phyloP scores from a whole-genome alignment of 2,329 filamentous ascomycete species.

The Scedosporium dehoogii region DNA sequence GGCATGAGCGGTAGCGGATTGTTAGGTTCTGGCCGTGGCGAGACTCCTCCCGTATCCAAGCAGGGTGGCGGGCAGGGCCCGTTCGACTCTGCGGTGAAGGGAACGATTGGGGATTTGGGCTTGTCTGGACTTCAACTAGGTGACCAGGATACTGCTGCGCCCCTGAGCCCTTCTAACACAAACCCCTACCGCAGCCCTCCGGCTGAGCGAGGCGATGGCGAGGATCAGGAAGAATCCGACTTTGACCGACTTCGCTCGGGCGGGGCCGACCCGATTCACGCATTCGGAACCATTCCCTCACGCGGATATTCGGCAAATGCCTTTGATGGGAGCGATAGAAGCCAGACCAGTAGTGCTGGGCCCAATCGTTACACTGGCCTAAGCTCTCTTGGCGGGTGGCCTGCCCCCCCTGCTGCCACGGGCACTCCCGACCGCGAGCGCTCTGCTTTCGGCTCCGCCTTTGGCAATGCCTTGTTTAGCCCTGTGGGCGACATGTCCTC shows the following conservation, averaged over 20 bases:
- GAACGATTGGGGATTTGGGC: slow-evolving; percentile 47
- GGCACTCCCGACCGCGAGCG: slow-evolving; percentile 60
- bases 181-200: slow-evolving; percentile 93
- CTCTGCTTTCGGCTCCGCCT: slow-evolving; percentile 44
- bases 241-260: slow-evolving; percentile 37
- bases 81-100: slow-evolving; percentile 39
- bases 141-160: slow-evolving; percentile 39
- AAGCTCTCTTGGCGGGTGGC: slow-evolving; percentile 53
- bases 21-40: slow-evolving; percentile 66
- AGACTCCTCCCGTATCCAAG: slow-evolving; percentile 34
- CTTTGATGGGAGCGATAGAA: slow-evolving; percentile 73
- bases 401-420: slow-evolving; percentile 45
- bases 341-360: slow-evolving; percentile 83
- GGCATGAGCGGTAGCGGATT: slow-evolving; percentile 58
- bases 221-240: slow-evolving; percentile 44
- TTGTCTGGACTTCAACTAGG: slow-evolving; percentile 51
- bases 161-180: slow-evolving; percentile 84
- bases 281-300: neutral
- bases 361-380: slow-evolving; percentile 62
- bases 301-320: slow-evolving; percentile 25
- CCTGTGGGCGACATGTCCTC: slow-evolving; percentile 71
- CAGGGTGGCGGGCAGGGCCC: slow-evolving; percentile 6
- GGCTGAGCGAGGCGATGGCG: slow-evolving; percentile 60
- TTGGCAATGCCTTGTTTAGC: slow-evolving; percentile 74
- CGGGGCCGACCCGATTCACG: slow-evolving; percentile 15